Evolutionary conservation across 495 filamentous ascomycete species (phyloP), one percentile per base, ranked within the genome.

Genomic region (Penicillium fimorum): DNA sequence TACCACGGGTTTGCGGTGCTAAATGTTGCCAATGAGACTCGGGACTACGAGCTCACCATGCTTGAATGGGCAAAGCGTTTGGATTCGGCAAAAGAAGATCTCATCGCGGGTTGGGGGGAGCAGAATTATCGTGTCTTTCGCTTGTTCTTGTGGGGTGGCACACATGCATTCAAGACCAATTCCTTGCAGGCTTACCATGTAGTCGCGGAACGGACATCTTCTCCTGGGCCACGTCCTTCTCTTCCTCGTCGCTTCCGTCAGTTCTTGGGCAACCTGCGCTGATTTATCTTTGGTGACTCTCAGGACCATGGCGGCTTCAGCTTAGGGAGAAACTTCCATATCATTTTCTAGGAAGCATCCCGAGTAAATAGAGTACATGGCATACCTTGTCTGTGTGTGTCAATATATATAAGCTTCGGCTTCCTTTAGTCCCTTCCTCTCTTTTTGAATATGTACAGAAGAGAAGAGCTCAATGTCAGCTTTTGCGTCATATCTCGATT

Each of bases 1-100:
- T 62, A 50, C 35, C 59, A 62, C 43, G 55, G 55, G 1, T 62
- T 62, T 24, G 50, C 53, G 27, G 25, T 58, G 13, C n/a, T 58
- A 15, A 42, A 55, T 13, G 55, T 62, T 9, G 41, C 12, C 20
- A 33, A 37, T 1, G 59, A 62, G 33, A 62, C 55, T 1, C 37
- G 24, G 30, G 59, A 62, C 24, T 62, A 62, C 55, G 46, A 58
- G 33, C 46, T 62, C 20, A 62, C 59, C 5, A 62, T 62, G 59
- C 20, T 55, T 40, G 55, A 62, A 55, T 62, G 59, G 59, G 55
- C 59, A 4, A 58, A 58, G 25, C 32, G 55, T 5, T 24, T 62
- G 8, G 59, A 62, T 43, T 10, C 25, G 22, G 40, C 50, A 1
- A 58, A 51, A 29, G 55, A 58, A 3, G 50, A 54, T n/a, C 32